Base-by-base conservation (phyloP, 352 stramenopile genomes). In the Globisporangium apiculatum region DNA sequence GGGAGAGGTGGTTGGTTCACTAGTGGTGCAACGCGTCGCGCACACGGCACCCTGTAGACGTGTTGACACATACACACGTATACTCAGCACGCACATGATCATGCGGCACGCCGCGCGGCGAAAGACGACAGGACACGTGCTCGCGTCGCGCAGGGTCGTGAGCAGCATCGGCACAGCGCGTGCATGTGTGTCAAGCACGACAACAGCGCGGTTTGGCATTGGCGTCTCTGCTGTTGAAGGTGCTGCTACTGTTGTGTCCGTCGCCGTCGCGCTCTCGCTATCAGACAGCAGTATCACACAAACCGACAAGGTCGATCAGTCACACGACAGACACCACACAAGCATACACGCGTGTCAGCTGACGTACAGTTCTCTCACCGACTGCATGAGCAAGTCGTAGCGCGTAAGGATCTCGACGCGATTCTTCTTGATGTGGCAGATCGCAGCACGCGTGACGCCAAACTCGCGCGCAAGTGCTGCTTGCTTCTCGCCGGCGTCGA, bases 351-450 rank as follows among this genome's bases (percentile, higher is more conserved):
- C 15, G 7, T 8, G 17, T 1, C 15, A 37, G 1, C 6, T 43
- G 40, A 69, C 74, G 49, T 69, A 86, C 78, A 79, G 71, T 57
- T 82, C 75, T 38, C 82, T 67, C 4, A 71, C 70, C 4, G 75
- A 80, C 51, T 86, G 74, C 36, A 79, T 68, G 35, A 85, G 55
- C 58, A 80, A 58, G 37, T 86, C 75, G 64, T 80, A 86, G 45
- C 76, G 76, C 18, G 76, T 75, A n/a, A 90, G 64, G 59, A 90
- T 86, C 65, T 86, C 77, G 7, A 72, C 75, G 42, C 72, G 72
- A 53, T 90, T 87, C 62, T 90, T 90, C 55, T 90, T 90, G 57
- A 90, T 90, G 61, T 87, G 77, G 57, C 79, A 89, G 54, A 89
- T 83, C 15, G 79, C 79, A 0, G 79, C 77, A 6, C 79, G 61